Base-by-base conservation (phyloP, 1,284 basidiomycete species). In the Rhodotorula sp. region DNA sequence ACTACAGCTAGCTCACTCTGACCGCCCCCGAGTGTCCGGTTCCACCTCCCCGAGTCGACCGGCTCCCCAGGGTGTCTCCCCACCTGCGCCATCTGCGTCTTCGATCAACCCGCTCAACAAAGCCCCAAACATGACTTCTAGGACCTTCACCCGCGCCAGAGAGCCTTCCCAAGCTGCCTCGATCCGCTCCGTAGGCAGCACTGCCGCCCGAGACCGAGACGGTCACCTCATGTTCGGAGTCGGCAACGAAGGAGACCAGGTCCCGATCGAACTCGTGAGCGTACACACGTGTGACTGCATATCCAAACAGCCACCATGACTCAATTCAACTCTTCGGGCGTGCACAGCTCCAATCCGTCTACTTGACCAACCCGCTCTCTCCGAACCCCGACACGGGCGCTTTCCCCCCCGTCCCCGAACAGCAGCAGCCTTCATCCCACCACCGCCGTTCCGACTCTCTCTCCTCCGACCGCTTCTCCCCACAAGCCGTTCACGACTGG, bases 321-420 rank as follows among this genome's bases (percentile, higher is more conserved):
- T 8, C 1, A 31, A 58, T 48, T 48, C n/a, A 26, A 4, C 18
- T 5, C 47, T n/a, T 5, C 1, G 14, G 26, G 5, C 26, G 12
- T 23, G 10, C 16, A 29, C 67, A 76, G 75, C 67, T 76, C 1
- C 75, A 76, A 65, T 76, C 75, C 3, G 63, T 76, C 6, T 76
- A 76, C 67, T 64, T 74, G 29, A 54, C 58, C 56, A 62, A 59
- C 16, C 67, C 70, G 3, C 56, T 64, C 39, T 62, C 64, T 5
- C 64, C 70, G 5, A 58, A 56, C 10, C 58, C 63, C 47, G 62
- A 56, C 26, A 26, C 54, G 34, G 47, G 26, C 58, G 18, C 65
- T 8, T 65, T 64, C 64, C 61, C 66, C 15, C 39, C 29, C 4
- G 60, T 58, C 47, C 20, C 56, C 62, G 31, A 54, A 8, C 52